Conservation (phyloP, 371 early-diverging fungal genomes). For the Umbelopsis sp. region DNA sequence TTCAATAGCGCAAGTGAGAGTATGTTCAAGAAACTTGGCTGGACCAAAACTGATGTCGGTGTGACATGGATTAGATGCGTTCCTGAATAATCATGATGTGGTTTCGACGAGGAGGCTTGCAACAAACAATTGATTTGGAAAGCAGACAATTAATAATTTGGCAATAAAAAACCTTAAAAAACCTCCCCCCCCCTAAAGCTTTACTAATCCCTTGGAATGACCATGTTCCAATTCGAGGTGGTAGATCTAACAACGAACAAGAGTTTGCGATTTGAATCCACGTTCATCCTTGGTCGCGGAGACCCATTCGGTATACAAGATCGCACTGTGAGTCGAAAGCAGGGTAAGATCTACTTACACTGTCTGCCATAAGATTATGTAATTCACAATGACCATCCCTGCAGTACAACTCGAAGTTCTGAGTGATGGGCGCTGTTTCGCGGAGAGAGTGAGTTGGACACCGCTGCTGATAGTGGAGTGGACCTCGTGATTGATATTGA, state of each 20-base stretch:
- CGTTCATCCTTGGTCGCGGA: conserved; percentile 2
- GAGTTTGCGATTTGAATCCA: background rate
- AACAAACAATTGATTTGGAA: too few relatives aligned
- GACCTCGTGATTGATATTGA: background rate
- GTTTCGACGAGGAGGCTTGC: too few relatives aligned
- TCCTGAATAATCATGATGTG: background rate
- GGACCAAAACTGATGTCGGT: background rate
- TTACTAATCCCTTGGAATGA: background rate
- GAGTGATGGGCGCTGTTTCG: background rate
- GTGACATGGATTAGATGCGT: background rate
- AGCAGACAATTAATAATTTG: too few relatives aligned
- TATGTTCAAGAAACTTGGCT: conserved; percentile 2
- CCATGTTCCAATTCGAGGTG: background rate
- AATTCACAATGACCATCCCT: background rate
- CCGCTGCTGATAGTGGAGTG: too few relatives aligned
- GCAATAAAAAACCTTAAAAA: background rate
- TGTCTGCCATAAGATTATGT: background rate
- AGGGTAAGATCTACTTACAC: background rate
- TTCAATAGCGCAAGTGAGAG: background rate
- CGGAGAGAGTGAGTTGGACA: background rate
- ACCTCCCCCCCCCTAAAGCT: too few relatives aligned
- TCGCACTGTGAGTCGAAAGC: conserved; percentile 15
- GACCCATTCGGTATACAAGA: conserved; percentile 1
- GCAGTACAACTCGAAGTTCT: background rate
- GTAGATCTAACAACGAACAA: conserved; percentile 1